Conservation (phyloP, 441 rosid species). For the Erysimum cheiri region DNA sequence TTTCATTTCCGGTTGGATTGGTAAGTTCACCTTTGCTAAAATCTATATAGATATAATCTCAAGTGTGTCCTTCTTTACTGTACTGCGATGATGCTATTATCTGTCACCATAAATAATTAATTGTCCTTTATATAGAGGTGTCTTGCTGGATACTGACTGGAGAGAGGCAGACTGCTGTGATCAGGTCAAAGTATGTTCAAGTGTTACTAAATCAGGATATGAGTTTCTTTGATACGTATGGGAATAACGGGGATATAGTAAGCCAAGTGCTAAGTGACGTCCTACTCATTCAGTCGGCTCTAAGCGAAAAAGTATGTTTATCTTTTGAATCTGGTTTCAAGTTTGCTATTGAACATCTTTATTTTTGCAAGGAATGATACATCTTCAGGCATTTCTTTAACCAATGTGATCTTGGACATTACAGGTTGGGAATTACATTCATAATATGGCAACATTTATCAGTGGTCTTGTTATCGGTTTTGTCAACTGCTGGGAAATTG, state of each 20-base stretch:
- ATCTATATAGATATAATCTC: slow-evolving; percentile 6
- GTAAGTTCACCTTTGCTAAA: slow-evolving; percentile 54
- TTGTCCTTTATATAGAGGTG: slow-evolving; percentile 60
- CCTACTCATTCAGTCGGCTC: slow-evolving; percentile 95
- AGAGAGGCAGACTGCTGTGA: slow-evolving; percentile 97
- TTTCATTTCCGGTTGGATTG: slow-evolving; percentile 96
- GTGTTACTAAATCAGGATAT: slow-evolving; percentile 96
- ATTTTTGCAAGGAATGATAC: slow-evolving; percentile 20
- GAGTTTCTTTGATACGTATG: slow-evolving; percentile 98
- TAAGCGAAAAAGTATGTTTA: slow-evolving; percentile 86
- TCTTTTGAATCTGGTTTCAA: slow-evolving; percentile 35
- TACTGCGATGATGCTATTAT: slow-evolving; percentile 28
- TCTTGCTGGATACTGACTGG: slow-evolving; percentile 99
- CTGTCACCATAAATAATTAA: slow-evolving; percentile 23
- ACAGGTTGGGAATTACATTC: slow-evolving; percentile 99
- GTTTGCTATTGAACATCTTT: slow-evolving; percentile 27
- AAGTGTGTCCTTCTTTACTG: slow-evolving; percentile 21
- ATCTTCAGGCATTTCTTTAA: slow-evolving; percentile 32
- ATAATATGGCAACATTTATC: slow-evolving; percentile 98
- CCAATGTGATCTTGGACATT: slow-evolving; percentile 28
- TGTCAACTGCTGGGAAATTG: slow-evolving; percentile 95
- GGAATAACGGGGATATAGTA: slow-evolving; percentile 97
- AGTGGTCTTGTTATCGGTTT: slow-evolving; percentile 89
- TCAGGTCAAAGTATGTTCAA: slow-evolving; percentile 91
- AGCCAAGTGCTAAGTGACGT: slow-evolving; percentile 98